Percentiles rank a stretch among this genome's conserved stretches.
Evolutionary conservation across 331 rosid genomes (phyloP).

Genomic region (Rhamnella rubrinervis): DNA sequence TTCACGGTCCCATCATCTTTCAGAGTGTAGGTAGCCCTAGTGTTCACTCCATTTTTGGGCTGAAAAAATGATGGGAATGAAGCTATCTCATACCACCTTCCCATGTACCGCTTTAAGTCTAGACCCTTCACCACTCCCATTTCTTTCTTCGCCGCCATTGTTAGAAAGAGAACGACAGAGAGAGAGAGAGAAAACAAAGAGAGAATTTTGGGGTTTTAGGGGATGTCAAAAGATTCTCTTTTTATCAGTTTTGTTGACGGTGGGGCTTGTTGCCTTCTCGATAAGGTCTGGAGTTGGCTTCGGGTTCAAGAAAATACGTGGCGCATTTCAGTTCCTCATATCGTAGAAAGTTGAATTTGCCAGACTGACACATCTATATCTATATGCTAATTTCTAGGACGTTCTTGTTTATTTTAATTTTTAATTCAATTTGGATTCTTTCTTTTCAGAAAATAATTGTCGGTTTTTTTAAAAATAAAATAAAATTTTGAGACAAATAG

Average conservation of each 20-base stretch:
- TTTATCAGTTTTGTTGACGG: too few relatives aligned
- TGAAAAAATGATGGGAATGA: constrained; percentile 79
- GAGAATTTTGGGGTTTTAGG: background rate
- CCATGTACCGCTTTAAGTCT: constrained; percentile 76
- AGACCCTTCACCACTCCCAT: constrained; percentile 62
- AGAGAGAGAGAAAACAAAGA: background rate
- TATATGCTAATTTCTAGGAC: constrained; percentile 11
- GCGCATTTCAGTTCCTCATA: background rate
- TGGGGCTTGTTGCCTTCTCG: background rate
- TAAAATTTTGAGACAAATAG: too few relatives aligned
- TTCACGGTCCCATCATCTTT: constrained; percentile 62
- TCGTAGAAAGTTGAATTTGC: background rate
- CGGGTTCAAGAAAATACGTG: background rate
- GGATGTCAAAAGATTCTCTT: background rate
- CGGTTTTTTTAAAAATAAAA: background rate
- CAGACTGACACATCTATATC: background rate
- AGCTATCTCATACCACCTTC: constrained; percentile 95
- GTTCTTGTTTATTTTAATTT: background rate
- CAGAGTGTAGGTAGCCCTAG: constrained; percentile 93
- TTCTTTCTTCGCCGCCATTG: constrained; percentile 51
- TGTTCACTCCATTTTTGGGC: constrained; percentile 63
- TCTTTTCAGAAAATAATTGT: background rate
- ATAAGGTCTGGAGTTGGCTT: constrained; percentile 16
- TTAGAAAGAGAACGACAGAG: background rate
- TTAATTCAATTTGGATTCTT: background rate